These are phyloP conservation scores for Candida stauntonica DNA, from an alignment of 805 yeast genomes.

Conservation along the genomic window DNA sequence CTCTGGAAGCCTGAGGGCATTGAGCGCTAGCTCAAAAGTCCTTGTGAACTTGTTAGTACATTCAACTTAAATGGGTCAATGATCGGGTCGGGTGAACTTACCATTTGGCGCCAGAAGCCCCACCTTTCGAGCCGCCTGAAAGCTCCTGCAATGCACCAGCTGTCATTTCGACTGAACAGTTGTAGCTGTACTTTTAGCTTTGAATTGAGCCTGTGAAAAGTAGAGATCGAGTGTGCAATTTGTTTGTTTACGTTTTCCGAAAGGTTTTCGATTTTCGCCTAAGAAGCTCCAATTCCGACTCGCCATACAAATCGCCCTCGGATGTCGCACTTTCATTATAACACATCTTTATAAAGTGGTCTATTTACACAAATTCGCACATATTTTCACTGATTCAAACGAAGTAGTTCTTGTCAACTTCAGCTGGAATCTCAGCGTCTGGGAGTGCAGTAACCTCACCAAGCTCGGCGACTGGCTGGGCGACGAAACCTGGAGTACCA, in stretches of 20 bases:
- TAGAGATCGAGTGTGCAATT: neutral
- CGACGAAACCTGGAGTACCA: conserved; percentile 36
- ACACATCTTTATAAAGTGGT: too few species aligned
- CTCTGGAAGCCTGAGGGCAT: conserved; percentile 13
- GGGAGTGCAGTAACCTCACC: neutral
- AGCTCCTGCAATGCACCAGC: neutral
- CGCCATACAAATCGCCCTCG: too few species aligned
- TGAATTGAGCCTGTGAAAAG: neutral
- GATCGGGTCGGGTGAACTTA: neutral
- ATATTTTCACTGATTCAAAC: neutral
- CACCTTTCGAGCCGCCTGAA: neutral
- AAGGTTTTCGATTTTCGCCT: conserved; percentile 6
- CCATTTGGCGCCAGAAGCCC: conserved; percentile 1
- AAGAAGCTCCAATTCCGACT: too few species aligned
- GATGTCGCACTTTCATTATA: too few species aligned
- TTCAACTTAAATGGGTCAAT: neutral
- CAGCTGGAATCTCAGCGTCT: conserved; percentile 12
- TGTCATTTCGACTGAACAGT: conserved; percentile 1
- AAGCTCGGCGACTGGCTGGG: neutral
- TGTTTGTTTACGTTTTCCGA: conserved; percentile 14
- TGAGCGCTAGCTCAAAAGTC: conserved; percentile 26
- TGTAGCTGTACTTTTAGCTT: too few species aligned
- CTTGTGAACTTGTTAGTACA: conserved; percentile 14
- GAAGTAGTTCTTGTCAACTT: conserved; percentile 13
- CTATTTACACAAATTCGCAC: neutral